These are phyloP conservation scores for Pseudoscleropodium purum DNA, from an alignment of 225 moss, liverwort and hornwort species.

Conservation along the genomic window DNA sequence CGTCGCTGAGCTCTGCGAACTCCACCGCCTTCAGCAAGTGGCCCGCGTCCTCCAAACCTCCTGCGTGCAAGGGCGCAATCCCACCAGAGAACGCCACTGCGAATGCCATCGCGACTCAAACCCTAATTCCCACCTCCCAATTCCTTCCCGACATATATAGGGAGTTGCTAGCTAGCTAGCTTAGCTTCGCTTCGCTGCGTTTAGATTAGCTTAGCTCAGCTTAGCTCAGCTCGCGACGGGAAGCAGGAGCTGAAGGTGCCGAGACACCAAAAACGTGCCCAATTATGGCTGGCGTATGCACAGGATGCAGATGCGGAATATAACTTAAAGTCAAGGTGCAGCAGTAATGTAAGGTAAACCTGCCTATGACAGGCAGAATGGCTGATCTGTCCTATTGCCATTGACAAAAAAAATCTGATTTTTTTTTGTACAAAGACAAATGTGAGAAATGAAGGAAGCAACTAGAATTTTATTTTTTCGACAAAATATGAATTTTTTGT, in stretches of 20 bases:
- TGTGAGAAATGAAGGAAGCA: too few relatives aligned
- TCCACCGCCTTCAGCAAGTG: conserved; percentile 72
- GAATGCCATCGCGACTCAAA: conserved; percentile 15
- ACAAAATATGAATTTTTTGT: too few relatives aligned
- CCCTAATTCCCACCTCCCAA: not conserved
- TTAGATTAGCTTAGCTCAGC: not conserved
- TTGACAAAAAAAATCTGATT: too few relatives aligned
- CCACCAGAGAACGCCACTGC: not conserved
- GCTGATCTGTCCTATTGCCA: too few relatives aligned
- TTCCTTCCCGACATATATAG: not conserved
- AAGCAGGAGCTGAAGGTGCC: not conserved
- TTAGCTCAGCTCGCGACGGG: not conserved
- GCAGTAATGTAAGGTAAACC: not conserved
- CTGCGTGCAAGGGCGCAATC: not conserved
- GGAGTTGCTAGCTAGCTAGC: not conserved
- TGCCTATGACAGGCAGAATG: too few relatives aligned
- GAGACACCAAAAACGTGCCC: not conserved
- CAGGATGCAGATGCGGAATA: not conserved
- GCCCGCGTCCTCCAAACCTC: conserved; percentile 18
- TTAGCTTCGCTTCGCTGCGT: not conserved
- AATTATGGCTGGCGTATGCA: not conserved
- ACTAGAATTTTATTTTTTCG: too few relatives aligned
- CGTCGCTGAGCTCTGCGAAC: conserved; percentile 57
- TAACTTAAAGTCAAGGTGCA: too few relatives aligned
- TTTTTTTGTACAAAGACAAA: too few relatives aligned